Percentiles rank a stretch among this genome's conserved stretches.
Evolutionary conservation across 2,329 filamentous ascomycete species (phyloP).

Genomic region (Paradendryphiella salina): DNA sequence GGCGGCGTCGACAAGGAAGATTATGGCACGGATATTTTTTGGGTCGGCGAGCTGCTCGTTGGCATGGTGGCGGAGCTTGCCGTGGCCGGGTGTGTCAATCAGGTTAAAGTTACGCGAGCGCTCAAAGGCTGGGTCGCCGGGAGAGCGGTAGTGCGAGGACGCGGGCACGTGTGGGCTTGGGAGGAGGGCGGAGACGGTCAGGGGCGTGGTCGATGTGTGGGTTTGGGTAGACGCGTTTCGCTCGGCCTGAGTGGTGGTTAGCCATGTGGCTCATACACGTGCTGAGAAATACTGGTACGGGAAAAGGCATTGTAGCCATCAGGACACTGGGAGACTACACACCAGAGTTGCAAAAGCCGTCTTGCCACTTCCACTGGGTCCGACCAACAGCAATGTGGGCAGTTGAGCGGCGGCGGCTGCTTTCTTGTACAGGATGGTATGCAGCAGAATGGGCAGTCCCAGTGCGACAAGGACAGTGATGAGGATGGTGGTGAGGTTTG

Average conservation of each 20-base stretch:
- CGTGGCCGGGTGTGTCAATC: constrained; percentile 91
- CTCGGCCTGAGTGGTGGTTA: constrained; percentile 49
- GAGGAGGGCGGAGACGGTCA: constrained; percentile 63
- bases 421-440: constrained; percentile 71
- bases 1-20: constrained; percentile 89
- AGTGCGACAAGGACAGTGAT: constrained; percentile 72
- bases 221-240: constrained; percentile 60
- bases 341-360: constrained; percentile 83
- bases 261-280: not conserved
- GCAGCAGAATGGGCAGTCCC: constrained; percentile 74
- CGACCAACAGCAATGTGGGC: constrained; percentile 78
- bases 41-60: constrained; percentile 56
- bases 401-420: constrained; percentile 64
- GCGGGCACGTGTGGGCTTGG: constrained; percentile 59
- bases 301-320: not conserved
- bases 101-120: constrained; percentile 70
- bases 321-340: constrained; percentile 26
- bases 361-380: constrained; percentile 83
- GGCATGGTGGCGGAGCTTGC: constrained; percentile 79
- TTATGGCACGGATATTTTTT: constrained; percentile 65
- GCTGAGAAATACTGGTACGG: not conserved
- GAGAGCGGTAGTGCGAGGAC: constrained; percentile 66
- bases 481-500: constrained; percentile 57
- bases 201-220: constrained; percentile 51
- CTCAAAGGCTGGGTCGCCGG: constrained; percentile 62